phyloP scores from a whole-genome alignment of 306 rosid species.

The Senna siamea region DNA sequence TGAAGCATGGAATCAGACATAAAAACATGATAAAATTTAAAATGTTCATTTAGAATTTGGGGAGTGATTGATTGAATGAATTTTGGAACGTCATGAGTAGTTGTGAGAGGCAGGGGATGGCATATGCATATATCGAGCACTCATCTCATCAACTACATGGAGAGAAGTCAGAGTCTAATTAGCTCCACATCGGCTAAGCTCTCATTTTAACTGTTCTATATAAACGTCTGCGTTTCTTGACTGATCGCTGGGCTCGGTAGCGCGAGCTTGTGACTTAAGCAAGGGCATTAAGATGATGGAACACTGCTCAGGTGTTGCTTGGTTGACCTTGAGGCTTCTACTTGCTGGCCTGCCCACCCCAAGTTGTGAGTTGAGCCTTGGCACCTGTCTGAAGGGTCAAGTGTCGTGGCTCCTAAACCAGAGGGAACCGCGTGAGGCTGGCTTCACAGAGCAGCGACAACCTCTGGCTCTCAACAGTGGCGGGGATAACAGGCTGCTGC shows the following conservation, averaged over 20 bases:
- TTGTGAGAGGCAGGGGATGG: too few species aligned
- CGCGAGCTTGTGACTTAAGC: neutral
- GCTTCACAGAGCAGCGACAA: neutral
- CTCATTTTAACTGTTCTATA: neutral
- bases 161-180: too few species aligned
- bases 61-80: too few species aligned
- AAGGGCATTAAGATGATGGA: neutral
- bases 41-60: too few species aligned
- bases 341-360: neutral
- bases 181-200: too few species aligned
- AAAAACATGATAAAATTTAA: too few species aligned
- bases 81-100: too few species aligned
- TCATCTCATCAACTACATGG: too few species aligned
- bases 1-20: too few species aligned
- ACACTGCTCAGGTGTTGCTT: neutral
- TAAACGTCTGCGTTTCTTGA: neutral
- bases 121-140: too few species aligned
- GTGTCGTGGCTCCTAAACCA: neutral
- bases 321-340: neutral
- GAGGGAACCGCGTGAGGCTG: neutral
- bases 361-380: slow-evolving; percentile 12
- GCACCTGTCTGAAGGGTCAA: neutral
- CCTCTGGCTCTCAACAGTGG: neutral
- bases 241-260: neutral
- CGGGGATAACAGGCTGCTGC: neutral